Evolutionary conservation across 176 grass and related monocot genomes (phyloP), one percentile per base, ranked within the genome.

Genomic region (Bonia amplexicaulis): DNA sequence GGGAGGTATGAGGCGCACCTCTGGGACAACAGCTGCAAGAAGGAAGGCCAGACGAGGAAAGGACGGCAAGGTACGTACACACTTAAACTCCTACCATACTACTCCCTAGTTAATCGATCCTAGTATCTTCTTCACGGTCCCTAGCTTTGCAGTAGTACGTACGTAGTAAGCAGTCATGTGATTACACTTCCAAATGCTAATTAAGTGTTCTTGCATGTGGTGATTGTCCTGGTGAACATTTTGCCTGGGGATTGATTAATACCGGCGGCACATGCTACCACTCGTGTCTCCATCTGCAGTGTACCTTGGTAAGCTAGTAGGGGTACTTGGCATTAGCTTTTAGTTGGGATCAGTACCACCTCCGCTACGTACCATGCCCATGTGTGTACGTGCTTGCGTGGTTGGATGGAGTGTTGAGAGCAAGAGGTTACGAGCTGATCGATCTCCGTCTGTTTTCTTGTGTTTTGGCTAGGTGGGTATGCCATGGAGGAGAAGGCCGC

Each of bases 1-100:
- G 97, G 97, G 72, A 96, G 97, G 88, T 99, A 99, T 74, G 97
- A 99, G 79, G 97, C 97, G 65, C 97, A 99, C 88, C 85, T 99
- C 69, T 99, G 97, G 97, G 97, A 99, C 84, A 99, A 94, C 87
- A 96, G 93, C 88, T 96, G 92, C 93, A 90, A 87, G 88, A 99
- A 92, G 85, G 93, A 99, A 91, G 97, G 97, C 70, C 97, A 99
- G 85, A 92, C 93, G 49, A 91, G 97, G 73, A 99, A 96, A 76
- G 97, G 97, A 54, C 91, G 93, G 46, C 97, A 99, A 99, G 93
- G 97, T 99, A 85, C 44, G 73, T 27, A 31, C 31, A 49, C 16
- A 1, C 23, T 31, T 31, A 49, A 11, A 2, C 44, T 16, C 2
- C 12, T 82, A 39, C 7, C 42, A 49, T 26, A 6, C 74, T 53